Conservation (phyloP, 2,329 filamentous ascomycete species). For the Magnaporthales sp. region DNA sequence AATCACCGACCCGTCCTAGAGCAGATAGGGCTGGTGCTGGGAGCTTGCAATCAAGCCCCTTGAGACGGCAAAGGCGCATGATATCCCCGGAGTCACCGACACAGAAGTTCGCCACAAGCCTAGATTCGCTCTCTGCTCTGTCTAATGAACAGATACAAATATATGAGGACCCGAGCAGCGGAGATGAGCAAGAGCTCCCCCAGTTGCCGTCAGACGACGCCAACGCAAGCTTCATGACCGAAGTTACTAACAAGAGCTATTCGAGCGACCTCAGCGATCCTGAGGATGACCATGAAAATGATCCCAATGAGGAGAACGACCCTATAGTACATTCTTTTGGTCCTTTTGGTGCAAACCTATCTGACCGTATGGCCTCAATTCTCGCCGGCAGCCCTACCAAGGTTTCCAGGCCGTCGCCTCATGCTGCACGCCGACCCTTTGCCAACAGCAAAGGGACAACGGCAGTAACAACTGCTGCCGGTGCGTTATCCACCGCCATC, state of each 20-base stretch:
- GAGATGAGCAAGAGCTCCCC: constrained; percentile 42
- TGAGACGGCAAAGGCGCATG: constrained; percentile 49
- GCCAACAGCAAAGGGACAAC: constrained; percentile 7
- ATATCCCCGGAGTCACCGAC: constrained; percentile 67
- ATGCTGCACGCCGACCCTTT: not conserved
- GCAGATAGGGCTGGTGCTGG: constrained; percentile 16
- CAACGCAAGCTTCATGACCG: constrained; percentile 39
- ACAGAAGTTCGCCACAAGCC: constrained; percentile 31
- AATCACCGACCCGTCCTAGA: constrained; percentile 35
- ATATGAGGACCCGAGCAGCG: constrained; percentile 58
- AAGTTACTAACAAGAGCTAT: constrained; percentile 39
- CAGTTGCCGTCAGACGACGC: constrained; percentile 17
- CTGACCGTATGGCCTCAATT: constrained; percentile 75
- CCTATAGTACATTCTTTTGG: constrained; percentile 88
- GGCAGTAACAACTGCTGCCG: constrained; percentile 3
- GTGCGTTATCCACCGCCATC: not conserved
- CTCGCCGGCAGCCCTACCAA: constrained; percentile 57
- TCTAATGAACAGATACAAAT: constrained; percentile 48
- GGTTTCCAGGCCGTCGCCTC: not conserved
- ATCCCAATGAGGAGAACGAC: constrained; percentile 90
- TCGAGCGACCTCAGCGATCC: constrained; percentile 48
- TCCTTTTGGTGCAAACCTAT: constrained; percentile 77
- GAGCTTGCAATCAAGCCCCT: constrained; percentile 49
- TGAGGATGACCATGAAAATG: constrained; percentile 58
- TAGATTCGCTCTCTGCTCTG: constrained; percentile 29